Base-by-base conservation (phyloP, 2,329 filamentous ascomycete species). In the Fragosphaeria purpurea region DNA sequence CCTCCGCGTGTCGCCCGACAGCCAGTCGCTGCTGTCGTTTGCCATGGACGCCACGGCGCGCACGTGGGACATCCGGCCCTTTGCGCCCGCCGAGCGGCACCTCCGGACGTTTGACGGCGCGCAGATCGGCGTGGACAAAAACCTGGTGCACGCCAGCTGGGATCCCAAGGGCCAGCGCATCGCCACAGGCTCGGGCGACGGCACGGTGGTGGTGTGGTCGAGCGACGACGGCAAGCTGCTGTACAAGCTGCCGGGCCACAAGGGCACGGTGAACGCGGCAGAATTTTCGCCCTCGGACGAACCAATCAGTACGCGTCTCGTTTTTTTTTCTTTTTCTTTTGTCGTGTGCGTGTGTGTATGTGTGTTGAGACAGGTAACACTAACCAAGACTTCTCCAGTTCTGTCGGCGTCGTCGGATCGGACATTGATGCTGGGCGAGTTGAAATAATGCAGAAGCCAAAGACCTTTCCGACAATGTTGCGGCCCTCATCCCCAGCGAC, bases 51-150 rank as follows among this genome's bases (percentile, higher is more conserved):
- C 86, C 22, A 95, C 91, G 0, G 93, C 90, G 39, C 80, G 87
- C 60, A 96, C 90, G 13, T 98, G 93, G 93, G 91, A 98, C 64
- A 86, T 98, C 48, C 79, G 91, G 58, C 91, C 93, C 0, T 98
- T 97, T 68, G 91, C 93, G 6, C 88, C 93, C 0, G 82, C 85
- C 1, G 86, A 96, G 64, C 77, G 93, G 57, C 83, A 88, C 53
- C 80, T 97, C 53, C 80, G 82, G 61, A 95, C 88, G 0, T 95
- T 93, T 64, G 91, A 97, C 60, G 93, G 93, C n/a, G 91, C 91
- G 0, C 84, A 86, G 9, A 76, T 81, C 38, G 90, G 90, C 0
- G 68, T 95, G 48, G 93, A 98, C 67, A 93, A 93, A 74, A 97
- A 97, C 60, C 71, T 98, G 11, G 80, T 95, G 53, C 80, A 85